Conservation (phyloP, 805 yeast genomes). For the Nakazawaea laoshanensis region DNA sequence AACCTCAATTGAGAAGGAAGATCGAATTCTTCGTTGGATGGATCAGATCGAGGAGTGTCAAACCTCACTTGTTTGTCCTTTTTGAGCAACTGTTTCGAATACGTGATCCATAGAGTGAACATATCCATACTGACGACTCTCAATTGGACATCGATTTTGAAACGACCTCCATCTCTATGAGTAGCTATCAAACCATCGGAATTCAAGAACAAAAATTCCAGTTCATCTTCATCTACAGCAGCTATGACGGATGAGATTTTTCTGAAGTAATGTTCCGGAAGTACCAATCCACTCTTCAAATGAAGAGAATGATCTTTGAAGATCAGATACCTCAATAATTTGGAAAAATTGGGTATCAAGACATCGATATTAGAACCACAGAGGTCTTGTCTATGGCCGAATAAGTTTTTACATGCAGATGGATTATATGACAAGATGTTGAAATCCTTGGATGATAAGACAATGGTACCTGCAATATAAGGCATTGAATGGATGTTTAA, state of each 20-base stretch:
- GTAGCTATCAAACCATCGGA: slow-evolving; percentile 62
- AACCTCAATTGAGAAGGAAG: slow-evolving; percentile 52
- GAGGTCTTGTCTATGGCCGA: slow-evolving; percentile 48
- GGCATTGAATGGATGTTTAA: slow-evolving; percentile 72
- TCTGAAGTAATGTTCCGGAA: slow-evolving; percentile 89
- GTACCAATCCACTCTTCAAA: slow-evolving; percentile 53
- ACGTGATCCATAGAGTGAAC: slow-evolving; percentile 78
- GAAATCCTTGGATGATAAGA: slow-evolving; percentile 44
- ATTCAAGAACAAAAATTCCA: slow-evolving; percentile 42
- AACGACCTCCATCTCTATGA: slow-evolving; percentile 59
- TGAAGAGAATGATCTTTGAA: slow-evolving; percentile 29
- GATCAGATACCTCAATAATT: slow-evolving; percentile 33
- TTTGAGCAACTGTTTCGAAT: slow-evolving; percentile 37
- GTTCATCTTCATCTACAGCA: slow-evolving; percentile 26
- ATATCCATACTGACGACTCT: slow-evolving; percentile 55
- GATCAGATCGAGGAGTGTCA: slow-evolving; percentile 4
- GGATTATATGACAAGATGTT: slow-evolving; percentile 65
- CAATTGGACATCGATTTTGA: slow-evolving; percentile 73
- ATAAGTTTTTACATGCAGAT: slow-evolving; percentile 68
- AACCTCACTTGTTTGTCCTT: slow-evolving; percentile 7
- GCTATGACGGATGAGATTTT: slow-evolving; percentile 40
- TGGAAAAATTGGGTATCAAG: slow-evolving; percentile 56
- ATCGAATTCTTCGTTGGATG: slow-evolving; percentile 12
- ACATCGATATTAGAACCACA: slow-evolving; percentile 40
- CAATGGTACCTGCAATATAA: slow-evolving; percentile 80